Conservation (phyloP, 129 eudicot species). For the Arctium lappa region DNA sequence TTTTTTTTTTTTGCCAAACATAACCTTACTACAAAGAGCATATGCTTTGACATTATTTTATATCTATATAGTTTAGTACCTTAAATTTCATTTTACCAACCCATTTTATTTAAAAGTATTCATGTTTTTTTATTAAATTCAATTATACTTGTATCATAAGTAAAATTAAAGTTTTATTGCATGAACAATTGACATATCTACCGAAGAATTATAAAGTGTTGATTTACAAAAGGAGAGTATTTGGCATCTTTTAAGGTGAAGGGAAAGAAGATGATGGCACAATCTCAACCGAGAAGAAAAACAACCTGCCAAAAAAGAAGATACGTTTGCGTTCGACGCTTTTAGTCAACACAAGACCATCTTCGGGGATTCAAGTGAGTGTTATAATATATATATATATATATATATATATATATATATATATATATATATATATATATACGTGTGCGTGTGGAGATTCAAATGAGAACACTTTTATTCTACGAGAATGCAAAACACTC, state of each 20-base stretch:
- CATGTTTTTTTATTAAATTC: background rate
- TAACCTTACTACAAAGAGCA: too few relatives aligned
- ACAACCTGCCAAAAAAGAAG: slow-evolving; percentile 34
- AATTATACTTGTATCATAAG: background rate
- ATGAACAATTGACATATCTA: background rate
- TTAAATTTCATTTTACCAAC: too few relatives aligned
- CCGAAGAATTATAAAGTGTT: background rate
- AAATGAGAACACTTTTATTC: too few relatives aligned
- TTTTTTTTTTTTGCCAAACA: too few relatives aligned
- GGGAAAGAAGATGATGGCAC: slow-evolving; percentile 9
- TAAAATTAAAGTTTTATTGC: background rate
- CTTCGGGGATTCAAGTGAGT: slow-evolving; percentile 49
- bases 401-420: too few relatives aligned
- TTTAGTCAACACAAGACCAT: slow-evolving; percentile 43
- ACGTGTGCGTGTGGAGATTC: too few relatives aligned
- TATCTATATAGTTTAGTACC: background rate
- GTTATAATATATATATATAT: background rate
- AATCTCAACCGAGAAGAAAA: slow-evolving; percentile 14
- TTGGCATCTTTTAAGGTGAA: slow-evolving; percentile 20
- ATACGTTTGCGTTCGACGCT: slow-evolving; percentile 38
- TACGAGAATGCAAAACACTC: too few relatives aligned
- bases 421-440: too few relatives aligned
- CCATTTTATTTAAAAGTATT: too few relatives aligned
- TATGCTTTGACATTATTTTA: too few relatives aligned
- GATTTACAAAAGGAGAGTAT: background rate